Conservation (phyloP, 352 stramenopile species). For the Phytophthora cajani region DNA sequence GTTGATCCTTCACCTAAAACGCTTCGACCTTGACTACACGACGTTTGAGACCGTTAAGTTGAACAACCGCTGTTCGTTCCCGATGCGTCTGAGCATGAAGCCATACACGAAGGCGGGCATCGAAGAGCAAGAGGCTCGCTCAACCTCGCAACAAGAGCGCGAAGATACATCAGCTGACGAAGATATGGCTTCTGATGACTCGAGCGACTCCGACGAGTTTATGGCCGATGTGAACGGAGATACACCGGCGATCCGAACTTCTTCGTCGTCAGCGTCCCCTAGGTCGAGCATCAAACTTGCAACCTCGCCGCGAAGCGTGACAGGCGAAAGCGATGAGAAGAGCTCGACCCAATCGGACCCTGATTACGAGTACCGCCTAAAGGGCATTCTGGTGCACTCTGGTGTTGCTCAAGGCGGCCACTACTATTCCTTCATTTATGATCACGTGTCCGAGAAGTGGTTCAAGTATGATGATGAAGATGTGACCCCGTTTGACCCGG, state of each 20-base stretch:
- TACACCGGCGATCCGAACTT: slow-evolving; percentile 22
- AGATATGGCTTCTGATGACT: slow-evolving; percentile 62
- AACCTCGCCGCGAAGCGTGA: slow-evolving; percentile 26
- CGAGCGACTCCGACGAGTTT: slow-evolving; percentile 65
- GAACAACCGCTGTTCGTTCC: slow-evolving; percentile 98
- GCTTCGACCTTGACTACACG: slow-evolving; percentile 99
- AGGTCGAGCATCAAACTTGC: slow-evolving; percentile 34
- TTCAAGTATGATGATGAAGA: slow-evolving; percentile 99
- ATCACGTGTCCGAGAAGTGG: slow-evolving; percentile 94
- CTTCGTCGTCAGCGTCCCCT: slow-evolving; percentile 30
- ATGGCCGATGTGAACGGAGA: slow-evolving; percentile 58
- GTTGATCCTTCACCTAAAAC: slow-evolving; percentile 98
- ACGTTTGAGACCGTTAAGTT: slow-evolving; percentile 99
- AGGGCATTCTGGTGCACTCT: slow-evolving; percentile 98
- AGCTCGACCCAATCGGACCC: slow-evolving; percentile 66
- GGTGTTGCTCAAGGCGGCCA: slow-evolving; percentile 98
- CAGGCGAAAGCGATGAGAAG: slow-evolving; percentile 26
- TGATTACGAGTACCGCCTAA: slow-evolving; percentile 97
- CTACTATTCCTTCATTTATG: slow-evolving; percentile 97
- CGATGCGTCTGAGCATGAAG: slow-evolving; percentile 98
- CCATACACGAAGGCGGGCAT: slow-evolving; percentile 97
- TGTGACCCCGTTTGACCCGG: slow-evolving; percentile 97
- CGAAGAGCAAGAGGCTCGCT: slow-evolving; percentile 89
- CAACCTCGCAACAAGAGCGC: slow-evolving; percentile 41
- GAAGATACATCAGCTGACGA: slow-evolving; percentile 55